These are phyloP conservation scores for Datisca glomerata DNA, from an alignment of 306 rosid species.

Conservation along the genomic window DNA sequence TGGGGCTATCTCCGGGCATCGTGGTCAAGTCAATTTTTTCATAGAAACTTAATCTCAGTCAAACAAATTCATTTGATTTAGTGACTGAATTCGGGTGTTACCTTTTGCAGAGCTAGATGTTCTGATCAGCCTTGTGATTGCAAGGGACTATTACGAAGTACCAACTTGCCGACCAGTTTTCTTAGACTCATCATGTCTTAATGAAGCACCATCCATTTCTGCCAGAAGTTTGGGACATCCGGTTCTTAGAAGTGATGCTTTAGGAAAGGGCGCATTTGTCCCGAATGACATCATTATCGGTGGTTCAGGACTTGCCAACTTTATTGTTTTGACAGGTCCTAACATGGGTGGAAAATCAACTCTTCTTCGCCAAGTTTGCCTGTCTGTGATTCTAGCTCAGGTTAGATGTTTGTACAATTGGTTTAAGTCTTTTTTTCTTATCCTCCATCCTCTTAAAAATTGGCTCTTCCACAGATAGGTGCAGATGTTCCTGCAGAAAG, in stretches of 20 bases:
- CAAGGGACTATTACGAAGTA: slow-evolving; percentile 77
- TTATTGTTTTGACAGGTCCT: slow-evolving; percentile 88
- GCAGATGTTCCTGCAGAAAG: slow-evolving; percentile 93
- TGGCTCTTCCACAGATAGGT: slow-evolving; percentile 54
- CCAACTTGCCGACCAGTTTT: slow-evolving; percentile 62
- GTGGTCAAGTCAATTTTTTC: background rate
- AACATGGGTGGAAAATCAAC: slow-evolving; percentile 99
- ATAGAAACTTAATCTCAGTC: background rate
- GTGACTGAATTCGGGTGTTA: slow-evolving; percentile 22
- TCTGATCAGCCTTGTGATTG: slow-evolving; percentile 80
- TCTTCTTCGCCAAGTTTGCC: slow-evolving; percentile 94
- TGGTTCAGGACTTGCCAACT: slow-evolving; percentile 58
- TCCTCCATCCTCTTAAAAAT: background rate
- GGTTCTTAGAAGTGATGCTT: slow-evolving; percentile 70
- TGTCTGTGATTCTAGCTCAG: slow-evolving; percentile 88
- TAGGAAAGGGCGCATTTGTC: slow-evolving; percentile 74
- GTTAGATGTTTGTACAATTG: slow-evolving; percentile 23
- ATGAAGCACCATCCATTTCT: slow-evolving; percentile 45
- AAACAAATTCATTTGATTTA: slow-evolving; percentile 4
- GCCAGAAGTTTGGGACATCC: slow-evolving; percentile 89
- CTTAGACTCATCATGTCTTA: slow-evolving; percentile 25
- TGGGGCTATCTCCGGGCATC: background rate
- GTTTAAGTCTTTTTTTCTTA: slow-evolving; percentile 2
- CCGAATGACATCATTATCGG: slow-evolving; percentile 69
- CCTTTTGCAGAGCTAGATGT: slow-evolving; percentile 81